Percentiles rank a stretch among this genome's conserved stretches.
phyloP scores from a whole-genome alignment of 371 early-diverging fungal genomes.

The Blakeslea trispora region DNA sequence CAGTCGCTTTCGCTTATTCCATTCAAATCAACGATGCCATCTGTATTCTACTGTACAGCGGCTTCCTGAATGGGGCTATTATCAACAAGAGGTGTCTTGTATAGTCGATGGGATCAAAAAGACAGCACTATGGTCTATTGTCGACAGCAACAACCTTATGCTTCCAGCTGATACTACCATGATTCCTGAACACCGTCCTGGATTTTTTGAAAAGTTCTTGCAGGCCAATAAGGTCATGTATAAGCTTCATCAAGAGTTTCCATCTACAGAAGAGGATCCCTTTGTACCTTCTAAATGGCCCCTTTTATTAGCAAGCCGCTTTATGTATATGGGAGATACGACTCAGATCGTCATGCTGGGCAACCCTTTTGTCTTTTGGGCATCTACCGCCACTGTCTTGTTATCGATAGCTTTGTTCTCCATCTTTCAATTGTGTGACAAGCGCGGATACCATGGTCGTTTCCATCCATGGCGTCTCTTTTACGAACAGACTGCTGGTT shows the following conservation, averaged over 20 bases:
- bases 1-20: constrained; percentile 71
- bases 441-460: constrained; percentile 73
- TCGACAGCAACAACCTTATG: constrained; percentile 45
- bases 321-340: constrained; percentile 80
- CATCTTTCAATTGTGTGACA: constrained; percentile 63
- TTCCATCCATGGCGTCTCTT: constrained; percentile 29
- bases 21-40: constrained; percentile 72
- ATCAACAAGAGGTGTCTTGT: constrained; percentile 94
- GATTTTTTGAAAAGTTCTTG: constrained; percentile 79
- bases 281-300: constrained; percentile 87
- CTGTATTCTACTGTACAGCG: constrained; percentile 78
- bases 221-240: constrained; percentile 86
- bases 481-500: constrained; percentile 73
- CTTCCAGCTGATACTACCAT: constrained; percentile 41
- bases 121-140: constrained; percentile 71
- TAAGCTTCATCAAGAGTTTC: constrained; percentile 78
- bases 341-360: constrained; percentile 92
- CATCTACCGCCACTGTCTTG: constrained; percentile 65
- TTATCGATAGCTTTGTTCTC: constrained; percentile 62
- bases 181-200: constrained; percentile 51
- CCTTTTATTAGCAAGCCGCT: constrained; percentile 81
- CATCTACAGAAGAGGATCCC: constrained; percentile 86
- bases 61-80: constrained; percentile 97
- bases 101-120: constrained; percentile 63
- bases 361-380: constrained; percentile 96